phyloP scores from a whole-genome alignment of 2,329 filamentous ascomycete species.

The Chaetoscypha palmicola region DNA sequence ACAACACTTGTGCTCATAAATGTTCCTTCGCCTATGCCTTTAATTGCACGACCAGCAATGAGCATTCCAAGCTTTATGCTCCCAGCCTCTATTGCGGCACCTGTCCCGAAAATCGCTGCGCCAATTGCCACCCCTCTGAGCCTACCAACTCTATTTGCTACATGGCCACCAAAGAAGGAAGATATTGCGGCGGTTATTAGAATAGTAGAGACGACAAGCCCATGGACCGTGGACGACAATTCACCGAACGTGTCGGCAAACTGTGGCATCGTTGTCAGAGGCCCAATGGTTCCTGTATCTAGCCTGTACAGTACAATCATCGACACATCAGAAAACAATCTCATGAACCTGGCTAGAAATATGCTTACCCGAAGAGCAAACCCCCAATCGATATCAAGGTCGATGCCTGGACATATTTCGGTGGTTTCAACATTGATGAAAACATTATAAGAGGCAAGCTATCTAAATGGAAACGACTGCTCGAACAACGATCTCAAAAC shows the following conservation, averaged over 20 bases:
- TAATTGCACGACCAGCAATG: constrained; percentile 46
- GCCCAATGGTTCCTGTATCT: constrained; percentile 46
- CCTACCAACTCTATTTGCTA: constrained; percentile 46
- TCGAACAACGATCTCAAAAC: too few species aligned
- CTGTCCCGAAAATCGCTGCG: constrained; percentile 43
- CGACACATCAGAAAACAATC: too few species aligned
- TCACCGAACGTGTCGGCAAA: constrained; percentile 40
- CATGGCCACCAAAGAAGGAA: constrained; percentile 49
- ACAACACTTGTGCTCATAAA: constrained; percentile 51
- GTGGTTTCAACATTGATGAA: constrained; percentile 1
- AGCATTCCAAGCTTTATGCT: constrained; percentile 44
- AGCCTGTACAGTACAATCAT: constrained; percentile 20
- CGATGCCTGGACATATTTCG: constrained; percentile 26
- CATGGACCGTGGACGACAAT: constrained; percentile 45
- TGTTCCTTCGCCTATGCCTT: constrained; percentile 53
- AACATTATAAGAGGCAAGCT: too few species aligned
- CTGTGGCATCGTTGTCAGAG: constrained; percentile 43
- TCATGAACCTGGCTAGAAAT: not conserved
- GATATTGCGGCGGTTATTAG: constrained; percentile 50
- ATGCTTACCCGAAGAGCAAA: constrained; percentile 24
- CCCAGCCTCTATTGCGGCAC: constrained; percentile 45
- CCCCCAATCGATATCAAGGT: constrained; percentile 25
- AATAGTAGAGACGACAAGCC: constrained; percentile 52
- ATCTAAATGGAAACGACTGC: too few species aligned
- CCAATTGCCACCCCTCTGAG: constrained; percentile 43